phyloP scores from a whole-genome alignment of 2,329 filamentous ascomycete species.

The Neofusicoccum cordaticola region DNA sequence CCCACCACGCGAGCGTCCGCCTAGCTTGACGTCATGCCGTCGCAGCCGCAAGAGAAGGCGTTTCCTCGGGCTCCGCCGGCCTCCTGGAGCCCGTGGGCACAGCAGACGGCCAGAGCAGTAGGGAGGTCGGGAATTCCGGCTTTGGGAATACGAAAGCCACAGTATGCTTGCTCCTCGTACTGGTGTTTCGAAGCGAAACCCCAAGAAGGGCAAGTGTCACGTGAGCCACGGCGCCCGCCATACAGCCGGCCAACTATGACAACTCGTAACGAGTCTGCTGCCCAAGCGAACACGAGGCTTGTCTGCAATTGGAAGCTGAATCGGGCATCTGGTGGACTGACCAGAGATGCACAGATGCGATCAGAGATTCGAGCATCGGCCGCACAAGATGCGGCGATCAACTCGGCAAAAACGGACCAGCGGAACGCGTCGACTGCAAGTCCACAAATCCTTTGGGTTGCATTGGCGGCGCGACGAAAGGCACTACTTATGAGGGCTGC shows the following conservation, averaged over 20 bases:
- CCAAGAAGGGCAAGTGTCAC: background rate
- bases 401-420: background rate
- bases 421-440: background rate
- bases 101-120: no score
- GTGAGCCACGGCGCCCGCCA: background rate
- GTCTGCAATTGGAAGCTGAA: background rate
- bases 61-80: background rate
- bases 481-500: background rate
- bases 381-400: background rate
- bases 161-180: no score
- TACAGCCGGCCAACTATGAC: background rate
- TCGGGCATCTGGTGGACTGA: background rate
- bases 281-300: slow-evolving; percentile 2
- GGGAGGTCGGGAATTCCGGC: no score
- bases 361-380: background rate
- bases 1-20: background rate
- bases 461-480: no score
- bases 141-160: no score
- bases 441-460: background rate
- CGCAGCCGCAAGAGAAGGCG: background rate
- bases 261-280: background rate
- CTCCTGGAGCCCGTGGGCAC: no score
- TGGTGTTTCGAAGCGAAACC: no score
- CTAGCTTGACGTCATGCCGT: background rate
- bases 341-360: background rate